A percentile compares a stretch with the other conserved stretches of the same genome.
phyloP scores from a whole-genome alignment of 2,329 filamentous ascomycete species.

The Aspergillus costaricaensis region DNA sequence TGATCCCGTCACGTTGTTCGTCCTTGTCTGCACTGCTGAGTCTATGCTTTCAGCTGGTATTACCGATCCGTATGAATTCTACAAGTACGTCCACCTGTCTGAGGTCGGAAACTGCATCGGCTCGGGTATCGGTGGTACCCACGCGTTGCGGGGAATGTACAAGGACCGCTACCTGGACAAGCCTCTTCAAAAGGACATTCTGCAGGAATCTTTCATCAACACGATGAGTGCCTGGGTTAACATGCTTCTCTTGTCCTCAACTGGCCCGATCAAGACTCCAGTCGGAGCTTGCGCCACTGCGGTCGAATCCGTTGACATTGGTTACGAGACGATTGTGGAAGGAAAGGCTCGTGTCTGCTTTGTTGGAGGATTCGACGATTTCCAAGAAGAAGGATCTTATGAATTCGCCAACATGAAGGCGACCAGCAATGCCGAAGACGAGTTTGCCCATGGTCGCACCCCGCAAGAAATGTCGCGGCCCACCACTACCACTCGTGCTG shows the following conservation, averaged over 20 bases:
- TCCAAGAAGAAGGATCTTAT: slow-evolving; percentile 98
- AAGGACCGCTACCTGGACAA: slow-evolving; percentile 96
- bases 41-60: slow-evolving; percentile 89
- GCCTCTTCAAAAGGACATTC: slow-evolving; percentile 96
- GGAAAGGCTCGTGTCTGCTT: slow-evolving; percentile 97
- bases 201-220: slow-evolving; percentile 99
- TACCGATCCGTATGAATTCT: slow-evolving; percentile 98
- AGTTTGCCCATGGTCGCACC: slow-evolving; percentile 92
- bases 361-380: slow-evolving; percentile 98
- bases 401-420: slow-evolving; percentile 99
- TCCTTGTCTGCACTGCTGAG: slow-evolving; percentile 91
- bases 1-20: slow-evolving; percentile 92
- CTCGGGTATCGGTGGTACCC: slow-evolving; percentile 95
- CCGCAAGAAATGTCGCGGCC: slow-evolving; percentile 97
- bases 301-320: slow-evolving; percentile 95
- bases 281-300: slow-evolving; percentile 97
- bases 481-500: slow-evolving; percentile 92
- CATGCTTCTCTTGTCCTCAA: slow-evolving; percentile 96
- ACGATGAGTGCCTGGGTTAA: slow-evolving; percentile 99
- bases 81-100: slow-evolving; percentile 98
- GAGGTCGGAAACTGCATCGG: slow-evolving; percentile 98
- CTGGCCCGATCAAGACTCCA: slow-evolving; percentile 96
- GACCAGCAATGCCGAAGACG: slow-evolving; percentile 95
- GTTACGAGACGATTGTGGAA: slow-evolving; percentile 97
- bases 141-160: slow-evolving; percentile 94